Evolutionary conservation across 2,329 filamentous ascomycete genomes (phyloP).

Genomic region (Ceratocystis harringtonii): DNA sequence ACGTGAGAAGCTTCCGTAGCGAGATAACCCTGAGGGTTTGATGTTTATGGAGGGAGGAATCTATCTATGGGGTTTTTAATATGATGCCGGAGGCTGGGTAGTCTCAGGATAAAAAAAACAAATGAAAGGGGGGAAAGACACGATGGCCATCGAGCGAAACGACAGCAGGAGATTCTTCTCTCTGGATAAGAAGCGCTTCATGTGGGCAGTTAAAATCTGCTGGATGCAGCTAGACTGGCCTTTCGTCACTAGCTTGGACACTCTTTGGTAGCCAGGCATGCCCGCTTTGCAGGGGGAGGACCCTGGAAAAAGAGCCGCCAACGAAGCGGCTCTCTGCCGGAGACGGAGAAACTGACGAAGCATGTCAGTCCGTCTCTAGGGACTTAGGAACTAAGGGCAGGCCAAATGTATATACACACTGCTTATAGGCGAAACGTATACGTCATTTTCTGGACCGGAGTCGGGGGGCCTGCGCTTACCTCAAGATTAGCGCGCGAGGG

Average conservation of each 20-base stretch:
- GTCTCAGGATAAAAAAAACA: neutral
- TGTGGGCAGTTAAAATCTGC: too few relatives aligned
- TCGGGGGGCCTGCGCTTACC: neutral
- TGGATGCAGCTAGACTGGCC: too few relatives aligned
- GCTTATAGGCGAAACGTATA: too few relatives aligned
- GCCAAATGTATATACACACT: neutral
- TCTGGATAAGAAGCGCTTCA: too few relatives aligned
- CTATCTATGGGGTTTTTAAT: neutral
- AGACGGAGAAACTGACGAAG: constrained; percentile 2
- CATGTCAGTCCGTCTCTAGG: neutral
- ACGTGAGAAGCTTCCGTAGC: neutral
- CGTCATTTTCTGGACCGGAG: neutral
- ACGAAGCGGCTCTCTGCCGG: neutral
- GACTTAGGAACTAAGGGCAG: neutral
- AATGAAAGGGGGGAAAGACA: neutral
- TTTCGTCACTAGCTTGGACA: too few relatives aligned
- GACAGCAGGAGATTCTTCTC: neutral
- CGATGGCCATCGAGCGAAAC: neutral
- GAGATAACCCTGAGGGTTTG: neutral
- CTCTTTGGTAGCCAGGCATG: too few relatives aligned
- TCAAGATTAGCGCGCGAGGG: neutral
- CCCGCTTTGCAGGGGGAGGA: neutral
- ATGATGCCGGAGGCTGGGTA: too few relatives aligned
- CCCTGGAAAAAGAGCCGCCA: neutral
- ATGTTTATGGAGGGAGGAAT: neutral